Evolutionary conservation across 768 basidiomycete species (phyloP).

Genomic region (Candolleomyces eurysporus): DNA sequence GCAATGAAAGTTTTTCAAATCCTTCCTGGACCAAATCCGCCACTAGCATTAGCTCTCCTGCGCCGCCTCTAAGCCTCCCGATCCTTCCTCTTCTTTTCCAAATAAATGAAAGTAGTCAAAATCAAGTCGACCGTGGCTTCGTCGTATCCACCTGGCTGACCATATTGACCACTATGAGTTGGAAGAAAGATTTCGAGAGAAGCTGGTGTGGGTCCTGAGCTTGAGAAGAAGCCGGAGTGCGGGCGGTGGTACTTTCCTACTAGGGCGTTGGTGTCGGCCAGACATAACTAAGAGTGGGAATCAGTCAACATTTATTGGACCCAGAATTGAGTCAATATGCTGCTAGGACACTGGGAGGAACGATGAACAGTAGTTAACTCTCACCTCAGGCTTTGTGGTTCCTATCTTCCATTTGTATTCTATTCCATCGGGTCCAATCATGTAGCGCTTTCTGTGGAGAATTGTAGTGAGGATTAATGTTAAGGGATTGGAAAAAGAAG

Average conservation of each 20-base stretch:
- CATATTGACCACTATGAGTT: not conserved
- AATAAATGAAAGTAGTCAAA: not conserved
- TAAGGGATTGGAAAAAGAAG: no score
- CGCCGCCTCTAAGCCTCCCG: no score
- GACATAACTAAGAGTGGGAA: no score
- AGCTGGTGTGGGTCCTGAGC: not conserved
- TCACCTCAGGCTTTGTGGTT: not conserved
- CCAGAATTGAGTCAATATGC: no score
- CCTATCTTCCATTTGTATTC: not conserved
- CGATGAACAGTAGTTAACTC: not conserved
- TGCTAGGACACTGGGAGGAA: no score
- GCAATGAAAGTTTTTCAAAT: no score
- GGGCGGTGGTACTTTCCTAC: not conserved
- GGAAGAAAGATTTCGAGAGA: not conserved
- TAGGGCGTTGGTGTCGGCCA: not conserved
- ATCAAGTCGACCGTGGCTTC: not conserved
- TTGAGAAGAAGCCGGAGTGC: not conserved
- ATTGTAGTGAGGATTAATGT: not conserved
- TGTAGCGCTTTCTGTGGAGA: not conserved
- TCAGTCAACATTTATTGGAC: no score
- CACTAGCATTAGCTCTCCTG: no score
- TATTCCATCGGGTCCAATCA: not conserved
- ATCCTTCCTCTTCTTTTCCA: not conserved
- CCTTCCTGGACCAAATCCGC: no score
- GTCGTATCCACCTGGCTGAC: not conserved